Evolutionary conservation across 1,284 basidiomycete genomes (phyloP).

Genomic region (Caloboletus firmus): DNA sequence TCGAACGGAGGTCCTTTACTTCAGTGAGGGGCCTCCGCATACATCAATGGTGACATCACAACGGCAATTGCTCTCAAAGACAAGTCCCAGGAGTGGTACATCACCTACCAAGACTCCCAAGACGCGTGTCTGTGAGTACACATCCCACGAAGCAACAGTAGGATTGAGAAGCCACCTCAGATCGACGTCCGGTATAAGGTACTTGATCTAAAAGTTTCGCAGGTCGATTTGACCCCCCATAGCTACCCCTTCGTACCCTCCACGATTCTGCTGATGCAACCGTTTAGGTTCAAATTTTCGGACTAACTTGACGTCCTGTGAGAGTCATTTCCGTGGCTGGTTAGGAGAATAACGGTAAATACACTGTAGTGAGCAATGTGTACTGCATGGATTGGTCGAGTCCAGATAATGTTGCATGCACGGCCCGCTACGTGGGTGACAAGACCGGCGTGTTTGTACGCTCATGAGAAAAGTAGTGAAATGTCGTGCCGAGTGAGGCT

Average conservation of each 20-base stretch:
- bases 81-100: background rate
- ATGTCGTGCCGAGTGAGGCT: too few species aligned
- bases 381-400: background rate
- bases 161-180: background rate
- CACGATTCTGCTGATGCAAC: background rate
- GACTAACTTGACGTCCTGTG: background rate
- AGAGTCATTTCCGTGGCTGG: background rate
- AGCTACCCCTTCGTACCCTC: background rate
- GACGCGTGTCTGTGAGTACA: background rate
- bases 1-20: background rate
- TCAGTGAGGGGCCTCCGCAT: background rate
- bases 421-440: background rate
- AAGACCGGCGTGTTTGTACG: background rate
- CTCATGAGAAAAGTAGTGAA: background rate
- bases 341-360: background rate
- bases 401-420: background rate
- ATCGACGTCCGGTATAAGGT: too few species aligned
- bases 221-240: background rate
- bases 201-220: background rate
- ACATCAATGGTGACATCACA: background rate
- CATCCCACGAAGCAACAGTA: background rate
- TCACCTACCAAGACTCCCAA: background rate
- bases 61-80: background rate
- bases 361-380: background rate
- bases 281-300: background rate